Base-by-base conservation (phyloP, 306 rosid genomes). In the Heteromeles arbutifolia region DNA sequence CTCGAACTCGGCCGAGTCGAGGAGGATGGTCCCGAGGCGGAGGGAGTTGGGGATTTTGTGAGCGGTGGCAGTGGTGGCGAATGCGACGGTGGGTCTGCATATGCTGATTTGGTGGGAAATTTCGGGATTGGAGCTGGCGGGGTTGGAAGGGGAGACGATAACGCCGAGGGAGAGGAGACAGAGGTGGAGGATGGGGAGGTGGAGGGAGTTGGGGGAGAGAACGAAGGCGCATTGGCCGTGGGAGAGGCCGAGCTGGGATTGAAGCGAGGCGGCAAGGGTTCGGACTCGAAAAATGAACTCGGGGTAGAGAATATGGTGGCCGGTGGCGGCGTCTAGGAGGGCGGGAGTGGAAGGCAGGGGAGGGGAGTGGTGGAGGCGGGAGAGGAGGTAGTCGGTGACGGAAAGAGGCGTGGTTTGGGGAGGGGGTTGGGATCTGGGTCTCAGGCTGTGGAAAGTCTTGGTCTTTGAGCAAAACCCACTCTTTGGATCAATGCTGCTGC, bases 141-240 rank as follows among this genome's bases (percentile, higher is more conserved):
- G 83, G 73, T 83, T 83, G 53, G 86, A 69, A 32, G 86, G 83
- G 2, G 86, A 74, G 45, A 83, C 63, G 32, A 41, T 61, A 44
- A 58, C 83, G 63, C 86, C 86, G 67, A 83, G 67, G 53, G 78
- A 75, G 64, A 83, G 7, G 50, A 83, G 73, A 6, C 83, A 66
- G 78, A 67, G 73, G 81, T 34, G 72, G 75, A 83, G 83, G 75
- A 83, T 25, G 8, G 86, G 83, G 29, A 83, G 4, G 53, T 75
- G 62, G 67, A 75, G 50, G 1, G 83, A 75, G 65, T 75, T 83
- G 0, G 81, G 78, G 63, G 86, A 83, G 72, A 83, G 71, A 14
- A 83, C 15, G 75, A 70, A 71, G 63, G 81, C 86, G 7, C 78
- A 11, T 29, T 70, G 63, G 19, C 80, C 83, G 0, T 43, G 4